Base-by-base conservation (phyloP, 2,329 filamentous ascomycete species). In the Aspergillus pseudonomiae region DNA sequence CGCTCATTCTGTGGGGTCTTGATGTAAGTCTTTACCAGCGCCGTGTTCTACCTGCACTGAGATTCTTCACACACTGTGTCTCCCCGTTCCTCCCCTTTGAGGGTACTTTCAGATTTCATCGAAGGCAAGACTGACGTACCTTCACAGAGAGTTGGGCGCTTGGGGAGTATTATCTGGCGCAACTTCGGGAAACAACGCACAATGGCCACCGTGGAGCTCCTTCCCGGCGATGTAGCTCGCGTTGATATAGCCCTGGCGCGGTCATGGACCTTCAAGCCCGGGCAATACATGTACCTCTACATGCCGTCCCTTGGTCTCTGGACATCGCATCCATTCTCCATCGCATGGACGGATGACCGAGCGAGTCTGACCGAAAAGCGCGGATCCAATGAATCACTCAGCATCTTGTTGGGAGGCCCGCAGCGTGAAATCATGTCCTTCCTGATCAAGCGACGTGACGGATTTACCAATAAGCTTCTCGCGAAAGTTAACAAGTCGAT, bases 221-320 rank as follows among this genome's bases (percentile, higher is more conserved):
- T 88, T 50, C 83, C 84, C 2, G 81, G 81, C 21, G 83, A 85
- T 66, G 85, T 86, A 16, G 85, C 83, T 59, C 81, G 85, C 32
- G 82, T 77, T 6, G 73, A 74, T 21, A 69, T 77, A 3, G 68
- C 70, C 5, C 67, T 76, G 26, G 70, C 74, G 6, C 67, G 75
- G 6, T 65, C 72, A 4, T 76, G 74, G 74, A 71, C 61, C 7
- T 76, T 77, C 65, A 70, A 68, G 7, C 67, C 85, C 76, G 50
- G 86, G 78, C 68, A 85, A 79, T 74, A 88, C 70, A 84, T 86
- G 28, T 86, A 87, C 72, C 79, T 84, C 34, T 88, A 87, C 75
- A 79, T 88, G 60, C 86, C 86, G 0, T 73, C 70, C 5, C 55
- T 80, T 16, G 77, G 78, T 0, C 61, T 76, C 41, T 80, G 79